Percentiles rank a stretch among this genome's conserved stretches.
phyloP scores from a whole-genome alignment of 352 stramenopile genomes.

The Globisporangium yorkense region DNA sequence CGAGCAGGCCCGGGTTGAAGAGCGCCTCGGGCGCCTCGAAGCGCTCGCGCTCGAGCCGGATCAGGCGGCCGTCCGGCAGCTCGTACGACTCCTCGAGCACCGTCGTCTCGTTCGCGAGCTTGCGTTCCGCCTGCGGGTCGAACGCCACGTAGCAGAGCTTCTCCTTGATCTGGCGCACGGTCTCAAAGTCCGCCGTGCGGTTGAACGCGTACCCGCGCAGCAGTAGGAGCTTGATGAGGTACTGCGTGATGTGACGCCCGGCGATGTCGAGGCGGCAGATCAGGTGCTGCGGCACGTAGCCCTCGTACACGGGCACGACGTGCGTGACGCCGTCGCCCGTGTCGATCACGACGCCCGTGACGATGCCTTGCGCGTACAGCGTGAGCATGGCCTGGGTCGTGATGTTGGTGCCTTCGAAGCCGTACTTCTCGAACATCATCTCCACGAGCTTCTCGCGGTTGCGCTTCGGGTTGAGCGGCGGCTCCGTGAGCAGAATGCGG shows the following conservation, averaged over 20 bases:
- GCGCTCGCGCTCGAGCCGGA: constrained; percentile 92
- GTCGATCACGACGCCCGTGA: constrained; percentile 91
- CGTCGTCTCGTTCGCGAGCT: constrained; percentile 88
- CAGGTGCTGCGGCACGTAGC: constrained; percentile 78
- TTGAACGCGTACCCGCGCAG: constrained; percentile 91
- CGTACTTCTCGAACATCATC: constrained; percentile 94
- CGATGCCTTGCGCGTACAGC: constrained; percentile 88
- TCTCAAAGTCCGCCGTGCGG: constrained; percentile 90
- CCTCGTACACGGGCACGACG: constrained; percentile 89
- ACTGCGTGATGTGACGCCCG: constrained; percentile 85
- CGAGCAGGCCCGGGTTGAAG: constrained; percentile 96
- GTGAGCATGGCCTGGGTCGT: constrained; percentile 92
- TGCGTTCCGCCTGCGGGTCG: constrained; percentile 82
- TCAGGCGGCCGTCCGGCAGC: constrained; percentile 96
- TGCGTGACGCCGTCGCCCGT: constrained; percentile 92
- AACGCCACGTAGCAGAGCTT: constrained; percentile 92
- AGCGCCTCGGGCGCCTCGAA: constrained; percentile 95
- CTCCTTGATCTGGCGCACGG: constrained; percentile 92
- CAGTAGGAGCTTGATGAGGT: constrained; percentile 89
- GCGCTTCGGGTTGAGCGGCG: constrained; percentile 88
- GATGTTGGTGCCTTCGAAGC: constrained; percentile 87
- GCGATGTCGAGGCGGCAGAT: constrained; percentile 85
- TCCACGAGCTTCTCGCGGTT: constrained; percentile 91
- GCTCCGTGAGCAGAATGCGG: constrained; percentile 91
- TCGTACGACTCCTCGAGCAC: constrained; percentile 90